Evolutionary conservation across 177 flowering plant species (phyloP).

Genomic region (Vitis hybrid): DNA sequence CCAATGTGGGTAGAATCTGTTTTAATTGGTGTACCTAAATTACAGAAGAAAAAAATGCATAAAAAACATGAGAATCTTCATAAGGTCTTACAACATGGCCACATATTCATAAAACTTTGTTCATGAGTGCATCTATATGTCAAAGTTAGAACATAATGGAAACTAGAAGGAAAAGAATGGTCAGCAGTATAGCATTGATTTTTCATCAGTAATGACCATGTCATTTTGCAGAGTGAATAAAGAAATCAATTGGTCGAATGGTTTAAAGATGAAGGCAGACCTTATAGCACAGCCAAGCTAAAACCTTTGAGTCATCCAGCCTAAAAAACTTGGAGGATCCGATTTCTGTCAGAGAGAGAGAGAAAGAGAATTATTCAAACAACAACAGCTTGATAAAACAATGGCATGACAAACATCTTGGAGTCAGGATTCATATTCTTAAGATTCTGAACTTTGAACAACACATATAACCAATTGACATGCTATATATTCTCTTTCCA

Average conservation of each 20-base stretch:
- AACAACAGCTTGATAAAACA: not conserved
- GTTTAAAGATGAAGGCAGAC: constrained; percentile 30
- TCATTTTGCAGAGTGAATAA: not conserved
- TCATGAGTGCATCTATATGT: too few species aligned
- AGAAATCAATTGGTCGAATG: not conserved
- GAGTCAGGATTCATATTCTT: not conserved
- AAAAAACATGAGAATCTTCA: not conserved
- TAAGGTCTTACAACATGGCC: not conserved
- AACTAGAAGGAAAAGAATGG: too few species aligned
- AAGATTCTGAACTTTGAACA: not conserved
- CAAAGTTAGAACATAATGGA: too few species aligned
- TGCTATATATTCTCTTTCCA: not conserved
- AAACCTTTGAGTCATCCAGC: constrained; percentile 82
- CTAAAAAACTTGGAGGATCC: constrained; percentile 75
- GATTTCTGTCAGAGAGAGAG: constrained; percentile 47
- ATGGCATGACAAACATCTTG: not conserved
- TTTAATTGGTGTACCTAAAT: constrained; percentile 60
- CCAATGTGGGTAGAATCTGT: constrained; percentile 48
- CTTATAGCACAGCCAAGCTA: constrained; percentile 79
- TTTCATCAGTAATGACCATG: not conserved
- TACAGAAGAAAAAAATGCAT: not conserved
- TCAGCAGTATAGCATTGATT: not conserved
- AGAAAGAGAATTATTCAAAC: not conserved
- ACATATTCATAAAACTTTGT: too few species aligned
- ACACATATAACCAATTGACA: not conserved